These are phyloP conservation scores for Alopecurus myosuroides DNA, from an alignment of 176 grass and related monocot species.

Conservation along the genomic window DNA sequence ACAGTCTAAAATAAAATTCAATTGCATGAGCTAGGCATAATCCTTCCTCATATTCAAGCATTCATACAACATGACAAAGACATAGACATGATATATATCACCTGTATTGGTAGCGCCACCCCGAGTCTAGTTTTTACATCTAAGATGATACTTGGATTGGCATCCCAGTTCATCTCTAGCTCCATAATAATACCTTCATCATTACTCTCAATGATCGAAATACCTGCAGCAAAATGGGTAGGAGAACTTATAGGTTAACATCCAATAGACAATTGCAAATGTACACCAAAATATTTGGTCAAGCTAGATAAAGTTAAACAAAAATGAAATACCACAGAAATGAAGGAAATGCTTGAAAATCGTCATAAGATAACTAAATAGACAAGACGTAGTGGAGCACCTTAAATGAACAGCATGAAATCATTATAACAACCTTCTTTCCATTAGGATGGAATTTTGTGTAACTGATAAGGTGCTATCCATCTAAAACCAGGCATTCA, in stretches of 20 bases:
- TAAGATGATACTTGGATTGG: slow-evolving; percentile 88
- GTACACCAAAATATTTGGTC: background rate
- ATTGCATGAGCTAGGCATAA: slow-evolving; percentile 4
- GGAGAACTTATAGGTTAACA: background rate
- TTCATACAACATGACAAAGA: background rate
- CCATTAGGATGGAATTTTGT: background rate
- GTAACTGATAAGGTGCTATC: background rate
- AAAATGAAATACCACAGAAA: slow-evolving; percentile 16
- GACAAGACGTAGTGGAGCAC: background rate
- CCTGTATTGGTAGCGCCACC: slow-evolving; percentile 91
- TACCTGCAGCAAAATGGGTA: slow-evolving; percentile 43
- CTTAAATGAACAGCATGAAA: background rate
- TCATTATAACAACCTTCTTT: background rate
- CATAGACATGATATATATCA: slow-evolving; percentile 35
- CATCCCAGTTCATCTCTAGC: slow-evolving; percentile 96
- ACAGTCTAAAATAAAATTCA: background rate
- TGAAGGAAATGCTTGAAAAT: slow-evolving; percentile 1
- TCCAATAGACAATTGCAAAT: background rate
- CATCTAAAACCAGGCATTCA: background rate
- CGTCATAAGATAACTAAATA: background rate
- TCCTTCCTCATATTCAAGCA: background rate
- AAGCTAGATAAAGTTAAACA: background rate
- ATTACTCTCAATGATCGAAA: slow-evolving; percentile 83
- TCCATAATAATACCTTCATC: slow-evolving; percentile 85
- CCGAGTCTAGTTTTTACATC: slow-evolving; percentile 92